These are phyloP conservation scores for Flaveria bidentis DNA, from an alignment of 129 eudicot species.

Conservation along the genomic window DNA sequence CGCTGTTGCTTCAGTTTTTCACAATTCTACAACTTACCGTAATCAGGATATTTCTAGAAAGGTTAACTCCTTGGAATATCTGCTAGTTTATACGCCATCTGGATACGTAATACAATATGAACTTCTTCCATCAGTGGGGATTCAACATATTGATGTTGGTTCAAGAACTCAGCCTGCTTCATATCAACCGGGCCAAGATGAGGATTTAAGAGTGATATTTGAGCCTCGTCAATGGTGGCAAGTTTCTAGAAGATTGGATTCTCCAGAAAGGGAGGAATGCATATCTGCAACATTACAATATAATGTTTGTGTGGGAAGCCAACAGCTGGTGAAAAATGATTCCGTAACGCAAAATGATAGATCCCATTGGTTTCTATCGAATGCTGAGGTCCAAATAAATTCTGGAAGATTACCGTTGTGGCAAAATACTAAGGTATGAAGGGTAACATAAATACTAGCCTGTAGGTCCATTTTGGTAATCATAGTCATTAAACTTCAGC, in stretches of 20 bases:
- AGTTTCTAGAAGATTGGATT: constrained; percentile 53
- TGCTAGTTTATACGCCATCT: constrained; percentile 54
- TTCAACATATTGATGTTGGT: constrained; percentile 35
- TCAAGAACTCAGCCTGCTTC: constrained; percentile 30
- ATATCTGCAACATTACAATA: constrained; percentile 20
- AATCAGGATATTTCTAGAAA: constrained; percentile 19
- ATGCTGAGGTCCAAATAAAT: constrained; percentile 51
- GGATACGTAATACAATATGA: constrained; percentile 55
- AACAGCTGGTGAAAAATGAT: constrained; percentile 34
- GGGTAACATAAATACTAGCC: background rate
- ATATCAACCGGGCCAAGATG: constrained; percentile 40
- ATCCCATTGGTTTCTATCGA: constrained; percentile 47
- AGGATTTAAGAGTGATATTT: constrained; percentile 41
- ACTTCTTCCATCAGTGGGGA: constrained; percentile 41
- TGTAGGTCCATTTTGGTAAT: constrained; percentile 4
- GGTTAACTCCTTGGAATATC: constrained; percentile 45
- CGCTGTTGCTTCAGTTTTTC: constrained; percentile 53
- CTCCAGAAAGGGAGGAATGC: constrained; percentile 48
- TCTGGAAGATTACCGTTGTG: constrained; percentile 50
- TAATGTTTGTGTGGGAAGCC: constrained; percentile 20
- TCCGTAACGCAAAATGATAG: constrained; percentile 40
- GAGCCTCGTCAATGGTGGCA: constrained; percentile 60
- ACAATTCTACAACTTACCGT: constrained; percentile 40
- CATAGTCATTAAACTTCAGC: background rate
- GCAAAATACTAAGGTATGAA: constrained; percentile 54